Evolutionary conservation across 2,329 filamentous ascomycete genomes (phyloP).

Genomic region (Furcasterigmium sp.): DNA sequence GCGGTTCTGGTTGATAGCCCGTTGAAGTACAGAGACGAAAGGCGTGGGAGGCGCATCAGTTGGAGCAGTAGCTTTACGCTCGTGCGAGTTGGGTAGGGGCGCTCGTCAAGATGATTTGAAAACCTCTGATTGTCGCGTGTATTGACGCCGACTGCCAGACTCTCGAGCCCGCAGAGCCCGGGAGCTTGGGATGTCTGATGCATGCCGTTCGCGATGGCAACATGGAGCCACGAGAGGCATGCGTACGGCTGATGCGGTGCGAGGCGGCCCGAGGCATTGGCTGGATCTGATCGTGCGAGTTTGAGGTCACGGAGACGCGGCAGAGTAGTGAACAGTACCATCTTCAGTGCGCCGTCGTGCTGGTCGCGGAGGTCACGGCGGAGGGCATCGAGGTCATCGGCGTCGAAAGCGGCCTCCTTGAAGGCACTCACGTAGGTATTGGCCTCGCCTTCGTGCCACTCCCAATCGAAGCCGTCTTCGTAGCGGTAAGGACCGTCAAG

Average conservation of each 20-base stretch:
- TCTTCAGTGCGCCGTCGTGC: background rate
- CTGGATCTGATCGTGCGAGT: background rate
- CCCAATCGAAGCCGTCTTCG: background rate
- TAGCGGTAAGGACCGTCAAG: background rate
- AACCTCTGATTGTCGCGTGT: background rate
- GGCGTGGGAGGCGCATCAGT: background rate
- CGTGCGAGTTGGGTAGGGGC: background rate
- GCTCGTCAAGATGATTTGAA: background rate
- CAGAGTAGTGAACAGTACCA: background rate
- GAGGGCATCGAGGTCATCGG: background rate
- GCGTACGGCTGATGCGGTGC: background rate
- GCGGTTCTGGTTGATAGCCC: background rate
- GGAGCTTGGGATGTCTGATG: background rate
- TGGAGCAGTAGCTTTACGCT: background rate
- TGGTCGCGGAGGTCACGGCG: background rate
- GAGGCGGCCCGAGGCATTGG: background rate
- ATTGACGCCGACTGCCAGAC: background rate
- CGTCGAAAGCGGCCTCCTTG: background rate
- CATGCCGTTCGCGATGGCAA: background rate
- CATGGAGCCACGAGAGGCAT: background rate
- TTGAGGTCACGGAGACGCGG: background rate
- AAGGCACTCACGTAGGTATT: background rate
- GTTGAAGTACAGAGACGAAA: constrained; percentile 1
- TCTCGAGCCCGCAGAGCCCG: background rate
- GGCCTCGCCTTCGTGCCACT: background rate